Conservation (phyloP, 192 early-diverging fungal species). For the Thamnidium elegans region DNA sequence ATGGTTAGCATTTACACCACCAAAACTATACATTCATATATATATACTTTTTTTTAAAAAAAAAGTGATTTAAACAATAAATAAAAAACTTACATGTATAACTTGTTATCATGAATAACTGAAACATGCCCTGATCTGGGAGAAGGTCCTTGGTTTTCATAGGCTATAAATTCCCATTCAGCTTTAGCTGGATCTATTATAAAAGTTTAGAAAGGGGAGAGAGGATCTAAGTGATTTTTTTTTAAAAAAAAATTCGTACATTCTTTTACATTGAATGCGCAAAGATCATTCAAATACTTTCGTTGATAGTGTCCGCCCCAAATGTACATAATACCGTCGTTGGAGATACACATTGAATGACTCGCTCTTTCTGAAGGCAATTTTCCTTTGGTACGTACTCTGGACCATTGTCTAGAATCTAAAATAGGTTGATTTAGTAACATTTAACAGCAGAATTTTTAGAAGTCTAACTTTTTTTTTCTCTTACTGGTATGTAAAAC, state of each 20-base stretch:
- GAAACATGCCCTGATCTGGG: constrained; percentile 25
- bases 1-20: constrained; percentile 46
- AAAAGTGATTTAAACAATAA: background rate
- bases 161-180: constrained; percentile 21
- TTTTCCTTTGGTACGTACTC: constrained; percentile 32
- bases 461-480: no score
- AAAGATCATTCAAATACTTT: constrained; percentile 47
- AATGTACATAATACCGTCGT: constrained; percentile 42
- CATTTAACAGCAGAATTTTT: no score
- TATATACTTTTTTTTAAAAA: background rate
- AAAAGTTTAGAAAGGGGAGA: background rate
- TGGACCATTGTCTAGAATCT: constrained; percentile 47
- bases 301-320: constrained; percentile 43
- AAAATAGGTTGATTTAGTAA: background rate
- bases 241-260: constrained; percentile 42
- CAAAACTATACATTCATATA: constrained; percentile 41
- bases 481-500: constrained; percentile 37
- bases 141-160: constrained; percentile 23
- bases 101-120: constrained; percentile 23
- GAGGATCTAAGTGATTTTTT: no score
- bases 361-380: constrained; percentile 41
- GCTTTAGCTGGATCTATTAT: constrained; percentile 16
- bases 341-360: constrained; percentile 42
- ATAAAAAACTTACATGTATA: constrained; percentile 24
- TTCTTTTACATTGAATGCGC: constrained; percentile 43